phyloP scores from a whole-genome alignment of 768 basidiomycete genomes.

The Kwoniella dejecticola region DNA sequence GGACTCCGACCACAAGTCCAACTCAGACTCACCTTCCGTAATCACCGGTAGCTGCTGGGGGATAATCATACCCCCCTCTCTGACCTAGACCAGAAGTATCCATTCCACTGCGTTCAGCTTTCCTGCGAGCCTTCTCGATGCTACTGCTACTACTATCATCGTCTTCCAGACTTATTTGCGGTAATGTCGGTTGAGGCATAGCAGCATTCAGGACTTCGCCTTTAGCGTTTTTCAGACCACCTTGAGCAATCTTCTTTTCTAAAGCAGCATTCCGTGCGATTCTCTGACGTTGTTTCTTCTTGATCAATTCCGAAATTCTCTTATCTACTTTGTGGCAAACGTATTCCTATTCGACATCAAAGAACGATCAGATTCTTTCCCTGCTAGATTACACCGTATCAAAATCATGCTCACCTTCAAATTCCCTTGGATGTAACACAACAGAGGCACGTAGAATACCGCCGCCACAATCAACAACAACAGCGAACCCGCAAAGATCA shows the following conservation, averaged over 20 bases:
- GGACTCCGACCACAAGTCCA: neutral
- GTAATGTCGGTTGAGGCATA: conserved; percentile 90
- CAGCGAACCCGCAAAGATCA: conserved; percentile 82
- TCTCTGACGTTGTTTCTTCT: conserved; percentile 83
- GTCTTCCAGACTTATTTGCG: conserved; percentile 84
- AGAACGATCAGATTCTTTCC: neutral
- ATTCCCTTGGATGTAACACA: conserved; percentile 95
- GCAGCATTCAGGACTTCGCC: conserved; percentile 76
- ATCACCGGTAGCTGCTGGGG: conserved; percentile 21
- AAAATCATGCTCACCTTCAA: conserved; percentile 72
- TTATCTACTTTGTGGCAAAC: conserved; percentile 99
- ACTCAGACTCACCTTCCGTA: conserved; percentile 24
- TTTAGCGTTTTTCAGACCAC: conserved; percentile 91
- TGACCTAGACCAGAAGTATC: conserved; percentile 10
- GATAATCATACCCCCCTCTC: conserved; percentile 18
- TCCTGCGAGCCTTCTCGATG: conserved; percentile 4
- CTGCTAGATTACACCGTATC: too few species aligned
- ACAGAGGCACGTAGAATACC: conserved; percentile 86
- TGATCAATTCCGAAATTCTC: conserved; percentile 93
- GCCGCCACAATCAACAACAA: conserved; percentile 79
- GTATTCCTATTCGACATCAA: conserved; percentile 70
- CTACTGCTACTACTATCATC: conserved; percentile 59
- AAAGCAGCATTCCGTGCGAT: conserved; percentile 74
- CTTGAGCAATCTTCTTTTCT: conserved; percentile 87
- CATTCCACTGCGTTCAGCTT: conserved; percentile 3